These are phyloP conservation scores for Suillus plorans DNA, from an alignment of 768 basidiomycete species.

Conservation along the genomic window DNA sequence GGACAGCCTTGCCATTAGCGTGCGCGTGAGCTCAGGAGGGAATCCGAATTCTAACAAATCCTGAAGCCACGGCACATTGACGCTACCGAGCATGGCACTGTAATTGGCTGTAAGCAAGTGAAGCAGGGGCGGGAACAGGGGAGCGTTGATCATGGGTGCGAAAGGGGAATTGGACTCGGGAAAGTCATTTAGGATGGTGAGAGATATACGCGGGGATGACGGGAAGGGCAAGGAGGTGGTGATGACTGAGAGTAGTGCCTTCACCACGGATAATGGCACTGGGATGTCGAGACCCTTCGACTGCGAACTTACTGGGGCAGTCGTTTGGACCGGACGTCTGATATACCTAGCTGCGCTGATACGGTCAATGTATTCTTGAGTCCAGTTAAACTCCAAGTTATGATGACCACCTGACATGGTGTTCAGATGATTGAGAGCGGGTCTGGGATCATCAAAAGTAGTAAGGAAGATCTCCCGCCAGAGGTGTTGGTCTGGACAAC, in stretches of 20 bases:
- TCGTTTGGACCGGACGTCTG: background rate
- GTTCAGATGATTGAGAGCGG: conserved; percentile 26
- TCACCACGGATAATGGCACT: conserved; percentile 19
- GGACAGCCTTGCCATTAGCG: conserved; percentile 17
- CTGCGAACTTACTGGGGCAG: background rate
- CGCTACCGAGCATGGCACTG: conserved; percentile 18
- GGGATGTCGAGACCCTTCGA: background rate
- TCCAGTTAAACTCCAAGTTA: conserved; percentile 21
- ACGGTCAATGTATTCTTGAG: conserved; percentile 23
- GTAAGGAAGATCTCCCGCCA: conserved; percentile 51
- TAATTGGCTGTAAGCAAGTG: conserved; percentile 23
- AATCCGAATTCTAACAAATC: conserved; percentile 29
- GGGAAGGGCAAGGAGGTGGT: conserved; percentile 34
- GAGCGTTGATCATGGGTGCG: conserved; percentile 26
- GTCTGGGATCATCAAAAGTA: conserved; percentile 50
- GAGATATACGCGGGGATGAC: conserved; percentile 18
- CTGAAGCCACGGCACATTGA: conserved; percentile 37
- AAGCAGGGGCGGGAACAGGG: conserved; percentile 32
- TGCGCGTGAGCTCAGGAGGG: conserved; percentile 34
- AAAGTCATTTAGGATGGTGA: conserved; percentile 18
- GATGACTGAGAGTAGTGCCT: conserved; percentile 34
- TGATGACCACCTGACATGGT: conserved; percentile 18
- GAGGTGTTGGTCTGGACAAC: conserved; percentile 34
- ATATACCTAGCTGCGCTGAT: conserved; percentile 21
- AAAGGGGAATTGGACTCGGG: background rate